Evolutionary conservation across 345 rosid species (phyloP).

Genomic region (Hibiscus mutabilis): DNA sequence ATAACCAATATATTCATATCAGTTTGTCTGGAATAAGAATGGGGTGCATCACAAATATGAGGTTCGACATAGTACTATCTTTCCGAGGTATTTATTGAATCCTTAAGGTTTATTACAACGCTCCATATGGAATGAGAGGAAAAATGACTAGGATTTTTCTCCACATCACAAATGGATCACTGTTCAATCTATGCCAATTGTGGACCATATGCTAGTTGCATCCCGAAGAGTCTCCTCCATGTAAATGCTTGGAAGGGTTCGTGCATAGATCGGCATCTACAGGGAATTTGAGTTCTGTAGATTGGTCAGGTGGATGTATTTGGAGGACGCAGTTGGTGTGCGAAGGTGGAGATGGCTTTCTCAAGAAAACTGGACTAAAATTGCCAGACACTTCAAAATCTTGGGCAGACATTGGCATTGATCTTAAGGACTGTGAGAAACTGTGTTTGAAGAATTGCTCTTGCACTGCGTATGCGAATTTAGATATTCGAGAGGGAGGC

Average conservation of each 20-base stretch:
- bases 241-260: constrained; percentile 38
- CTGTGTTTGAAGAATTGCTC: constrained; percentile 24
- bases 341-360: constrained; percentile 28
- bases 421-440: constrained; percentile 15
- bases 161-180: constrained; percentile 10
- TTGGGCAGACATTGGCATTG: constrained; percentile 10
- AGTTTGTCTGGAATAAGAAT: constrained; percentile 24
- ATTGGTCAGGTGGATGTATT: constrained; percentile 25
- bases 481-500: constrained; percentile 14
- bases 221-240: neutral
- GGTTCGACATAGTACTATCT: constrained; percentile 12
- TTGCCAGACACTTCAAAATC: constrained; percentile 15
- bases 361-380: constrained; percentile 17
- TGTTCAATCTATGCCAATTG: constrained; percentile 26
- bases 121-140: constrained; percentile 45
- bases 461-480: constrained; percentile 23
- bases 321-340: constrained; percentile 11
- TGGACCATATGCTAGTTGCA: constrained; percentile 1
- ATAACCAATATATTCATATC: constrained; percentile 25
- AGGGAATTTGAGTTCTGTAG: constrained; percentile 21
- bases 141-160: neutral
- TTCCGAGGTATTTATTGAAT: constrained; percentile 49
- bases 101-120: constrained; percentile 19
- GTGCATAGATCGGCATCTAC: constrained; percentile 15
- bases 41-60: constrained; percentile 42